phyloP scores from a whole-genome alignment of 1,139 yeast species.

The Protomyces inouyei region DNA sequence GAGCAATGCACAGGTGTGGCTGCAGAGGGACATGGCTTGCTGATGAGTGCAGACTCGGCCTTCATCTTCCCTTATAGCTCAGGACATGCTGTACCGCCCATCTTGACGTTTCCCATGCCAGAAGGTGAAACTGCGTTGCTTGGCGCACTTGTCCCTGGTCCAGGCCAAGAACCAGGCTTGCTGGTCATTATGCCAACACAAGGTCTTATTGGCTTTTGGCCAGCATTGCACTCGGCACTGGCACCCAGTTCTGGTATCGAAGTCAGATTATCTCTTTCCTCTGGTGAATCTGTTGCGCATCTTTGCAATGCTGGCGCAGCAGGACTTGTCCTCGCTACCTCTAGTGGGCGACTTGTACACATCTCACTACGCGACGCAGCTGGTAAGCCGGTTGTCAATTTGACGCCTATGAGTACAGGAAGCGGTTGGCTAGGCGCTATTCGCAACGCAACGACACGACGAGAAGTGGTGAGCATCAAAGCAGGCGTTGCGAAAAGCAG shows the following conservation, averaged over 20 bases:
- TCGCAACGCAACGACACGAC: slow-evolving; percentile 35
- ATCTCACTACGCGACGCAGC: slow-evolving; percentile 61
- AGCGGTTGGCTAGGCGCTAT: slow-evolving; percentile 32
- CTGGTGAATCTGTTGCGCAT: slow-evolving; percentile 2
- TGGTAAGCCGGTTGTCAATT: slow-evolving; percentile 51
- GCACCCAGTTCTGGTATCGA: slow-evolving; percentile 22
- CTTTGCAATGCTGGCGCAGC: slow-evolving; percentile 42
- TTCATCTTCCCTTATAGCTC: slow-evolving; percentile 69
- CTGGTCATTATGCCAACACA: slow-evolving; percentile 53
- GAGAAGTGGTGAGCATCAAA: slow-evolving; percentile 58
- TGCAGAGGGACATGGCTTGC: slow-evolving; percentile 21
- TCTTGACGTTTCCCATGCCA: slow-evolving; percentile 45
- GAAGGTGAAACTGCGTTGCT: slow-evolving; percentile 43
- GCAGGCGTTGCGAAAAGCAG: slow-evolving; percentile 53
- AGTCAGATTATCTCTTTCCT: slow-evolving; percentile 2
- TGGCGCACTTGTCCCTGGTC: slow-evolving; percentile 61
- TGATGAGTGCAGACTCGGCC: slow-evolving; percentile 37
- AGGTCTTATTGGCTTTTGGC: slow-evolving; percentile 20
- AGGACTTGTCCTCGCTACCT: slow-evolving; percentile 67
- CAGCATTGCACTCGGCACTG: slow-evolving; percentile 16
- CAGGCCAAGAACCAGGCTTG: slow-evolving; percentile 65
- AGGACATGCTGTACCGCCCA: slow-evolving; percentile 55
- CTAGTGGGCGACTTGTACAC: slow-evolving; percentile 61
- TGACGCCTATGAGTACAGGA: slow-evolving; percentile 31
- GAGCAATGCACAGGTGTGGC: slow-evolving; percentile 22